Evolutionary conservation across 192 early-diverging fungal genomes (phyloP), one percentile per base, ranked within the genome.

Genomic region (Umbelopsis vinacea): DNA sequence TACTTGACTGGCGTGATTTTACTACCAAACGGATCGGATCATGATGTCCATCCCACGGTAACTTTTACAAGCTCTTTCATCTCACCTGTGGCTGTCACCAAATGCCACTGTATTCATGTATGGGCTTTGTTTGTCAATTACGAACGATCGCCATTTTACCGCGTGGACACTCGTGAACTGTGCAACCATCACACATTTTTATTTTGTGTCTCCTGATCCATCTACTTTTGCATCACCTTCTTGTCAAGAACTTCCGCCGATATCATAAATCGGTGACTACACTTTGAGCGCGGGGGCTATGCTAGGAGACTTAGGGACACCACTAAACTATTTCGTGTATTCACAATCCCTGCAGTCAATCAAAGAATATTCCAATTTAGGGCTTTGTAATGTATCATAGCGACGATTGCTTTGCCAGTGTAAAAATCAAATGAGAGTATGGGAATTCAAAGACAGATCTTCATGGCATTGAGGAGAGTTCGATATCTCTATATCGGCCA

Each of bases 161-260:
- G 57, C 57, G 57, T 63, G 57, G 57, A 63, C 29, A 63, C 57
- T n/a, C 57, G 26, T 63, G 57, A 29, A 19, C 33, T 37, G 57
- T 63, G 57, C 24, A 38, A 63, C 57, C 29, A 63, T 19, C 11
- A 12, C 40, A 38, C 26, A 37, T 35, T 63, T 63, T 37, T 19
- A 26, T 11, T 63, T 37, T 37, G 33, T 29, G 17, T 37, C 57
- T 63, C 57, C 57, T 63, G 57, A 63, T 29, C 10, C 33, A 63
- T 29, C 57, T 2, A 19, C 33, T 63, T 37, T 29, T n/a, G 33
- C 6, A 22, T 8, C 6, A 29, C 26, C 26, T 26, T 11, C 17
- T 63, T 37, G 57, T 50, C 48, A 50, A 50, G 15, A 21, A n/a
- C 48, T 21, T 15, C 1, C 11, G 17, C n/a, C 15, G n/a, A 50